Base-by-base conservation (phyloP, 495 filamentous ascomycete species). In the Parmelia sp. region DNA sequence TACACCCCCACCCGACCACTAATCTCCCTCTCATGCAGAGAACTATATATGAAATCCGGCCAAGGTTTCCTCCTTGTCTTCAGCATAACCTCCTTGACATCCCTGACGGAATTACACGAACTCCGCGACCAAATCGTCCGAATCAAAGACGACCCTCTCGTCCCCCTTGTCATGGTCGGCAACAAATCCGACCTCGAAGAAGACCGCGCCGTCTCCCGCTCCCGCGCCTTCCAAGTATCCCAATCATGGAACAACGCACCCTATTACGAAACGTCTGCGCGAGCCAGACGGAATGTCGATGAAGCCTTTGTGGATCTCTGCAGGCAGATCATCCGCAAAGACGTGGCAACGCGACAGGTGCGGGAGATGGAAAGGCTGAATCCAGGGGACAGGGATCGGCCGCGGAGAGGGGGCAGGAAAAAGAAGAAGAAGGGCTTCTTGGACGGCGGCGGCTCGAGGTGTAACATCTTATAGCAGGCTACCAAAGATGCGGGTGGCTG, bases 1-100 rank as follows among this genome's bases (percentile, higher is more conserved):
- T 19, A 23, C 35, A 51, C n/a, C 60, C 31, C 27, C 15, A 40
- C 39, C 70, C 60, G 64, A 56, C 33, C 63, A 47, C 60, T 25
- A 39, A 65, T 29, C 10, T 21, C 45, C 27, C 14, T 25, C 39
- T 65, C 55, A 33, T 31, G 19, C 63, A 76, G 73, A 76, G 93
- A 97, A 76, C 82, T 97, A 57, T 97, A 97, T 77, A 96, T 98
- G 90, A 96, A 96, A 72, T 80, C 87, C 70, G 91, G 92, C 65
- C 94, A 98, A 80, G 94, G 95, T 4, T 98, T 98, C 76, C 86
- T 98, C 63, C 83, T 98, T 60, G 94, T 97, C 67, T 98, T 97
- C 79, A 95, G 90, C 71, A 98, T 97, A 71, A 96, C 92, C 37
- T 94, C 89, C 70, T 82, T 84, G 71, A 87, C 86, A 69, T 96